phyloP scores from a whole-genome alignment of 2,329 filamentous ascomycete genomes.

The Arthrocladium fulminans region DNA sequence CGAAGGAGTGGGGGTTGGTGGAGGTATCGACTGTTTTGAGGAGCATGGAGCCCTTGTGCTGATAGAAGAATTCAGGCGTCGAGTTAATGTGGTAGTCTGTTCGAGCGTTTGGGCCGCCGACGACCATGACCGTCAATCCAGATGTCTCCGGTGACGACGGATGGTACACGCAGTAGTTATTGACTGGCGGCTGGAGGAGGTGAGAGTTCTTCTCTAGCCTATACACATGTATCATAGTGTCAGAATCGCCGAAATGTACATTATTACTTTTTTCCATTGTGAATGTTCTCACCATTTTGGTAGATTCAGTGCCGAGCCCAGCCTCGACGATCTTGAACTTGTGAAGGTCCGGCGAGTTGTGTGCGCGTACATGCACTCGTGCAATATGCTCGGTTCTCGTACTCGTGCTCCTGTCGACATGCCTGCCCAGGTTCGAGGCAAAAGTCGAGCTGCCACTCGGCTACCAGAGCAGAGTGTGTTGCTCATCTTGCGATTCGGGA shows the following conservation, averaged over 20 bases:
- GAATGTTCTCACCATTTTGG: constrained; percentile 34
- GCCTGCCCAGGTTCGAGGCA: no score
- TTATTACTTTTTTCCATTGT: background rate
- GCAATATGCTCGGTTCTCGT: no score
- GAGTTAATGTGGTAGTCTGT: constrained; percentile 98
- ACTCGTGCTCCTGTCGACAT: no score
- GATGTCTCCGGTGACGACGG: constrained; percentile 58
- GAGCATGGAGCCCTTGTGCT: constrained; percentile 85
- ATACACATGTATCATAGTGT: constrained; percentile 1
- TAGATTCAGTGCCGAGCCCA: constrained; percentile 30
- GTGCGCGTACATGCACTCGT: no score
- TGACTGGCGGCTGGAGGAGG: constrained; percentile 84
- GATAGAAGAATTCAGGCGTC: constrained; percentile 97
- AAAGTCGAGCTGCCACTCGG: no score
- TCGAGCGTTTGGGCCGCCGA: constrained; percentile 89
- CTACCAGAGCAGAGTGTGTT: no score
- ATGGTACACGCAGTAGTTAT: constrained; percentile 96
- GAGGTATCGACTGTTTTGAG: constrained; percentile 74
- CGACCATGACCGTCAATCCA: constrained; percentile 85
- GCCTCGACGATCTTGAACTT: background rate
- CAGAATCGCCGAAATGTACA: no score
- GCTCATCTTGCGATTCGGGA: no score
- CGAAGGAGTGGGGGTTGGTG: constrained; percentile 50
- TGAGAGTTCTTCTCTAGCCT: constrained; percentile 91
- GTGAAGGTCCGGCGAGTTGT: background rate